These are phyloP conservation scores for Verbena officinalis DNA, from an alignment of 257 asterid species.

Conservation along the genomic window DNA sequence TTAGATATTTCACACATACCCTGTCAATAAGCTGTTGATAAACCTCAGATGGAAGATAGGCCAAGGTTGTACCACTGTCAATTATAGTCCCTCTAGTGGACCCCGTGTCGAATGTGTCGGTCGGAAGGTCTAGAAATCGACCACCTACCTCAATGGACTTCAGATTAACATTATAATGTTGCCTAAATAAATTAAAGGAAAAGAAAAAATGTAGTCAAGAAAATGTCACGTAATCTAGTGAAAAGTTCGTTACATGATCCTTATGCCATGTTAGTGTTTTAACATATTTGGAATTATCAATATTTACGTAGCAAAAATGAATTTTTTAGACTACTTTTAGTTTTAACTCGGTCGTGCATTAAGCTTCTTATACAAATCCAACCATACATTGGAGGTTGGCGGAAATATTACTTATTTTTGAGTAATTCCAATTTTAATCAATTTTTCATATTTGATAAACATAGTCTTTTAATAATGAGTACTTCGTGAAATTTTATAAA, in stretches of 20 bases:
- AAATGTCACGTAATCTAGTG: background rate
- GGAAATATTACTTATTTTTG: background rate
- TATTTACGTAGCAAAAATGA: background rate
- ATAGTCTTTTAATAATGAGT: background rate
- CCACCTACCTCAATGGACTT: slow-evolving; percentile 85
- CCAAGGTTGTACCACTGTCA: slow-evolving; percentile 96
- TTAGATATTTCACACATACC: slow-evolving; percentile 40
- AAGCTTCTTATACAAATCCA: background rate
- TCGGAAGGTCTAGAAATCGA: slow-evolving; percentile 56
- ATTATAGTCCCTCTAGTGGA: slow-evolving; percentile 64
- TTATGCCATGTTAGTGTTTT: background rate
- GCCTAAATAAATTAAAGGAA: slow-evolving; percentile 42
- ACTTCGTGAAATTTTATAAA: background rate
- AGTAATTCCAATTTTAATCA: background rate
- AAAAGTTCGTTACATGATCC: background rate
- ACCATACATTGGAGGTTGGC: background rate
- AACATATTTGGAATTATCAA: background rate
- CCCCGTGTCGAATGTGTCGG: slow-evolving; percentile 46
- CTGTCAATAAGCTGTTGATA: slow-evolving; percentile 50
- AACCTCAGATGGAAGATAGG: slow-evolving; percentile 77
- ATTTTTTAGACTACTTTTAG: background rate
- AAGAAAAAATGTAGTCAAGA: slow-evolving; percentile 5
- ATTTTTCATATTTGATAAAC: background rate
- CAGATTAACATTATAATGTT: slow-evolving; percentile 73
- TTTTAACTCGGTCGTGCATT: background rate